Evolutionary conservation across 202 grass and related monocot genomes (phyloP).

Genomic region (Carex sylvatica): DNA sequence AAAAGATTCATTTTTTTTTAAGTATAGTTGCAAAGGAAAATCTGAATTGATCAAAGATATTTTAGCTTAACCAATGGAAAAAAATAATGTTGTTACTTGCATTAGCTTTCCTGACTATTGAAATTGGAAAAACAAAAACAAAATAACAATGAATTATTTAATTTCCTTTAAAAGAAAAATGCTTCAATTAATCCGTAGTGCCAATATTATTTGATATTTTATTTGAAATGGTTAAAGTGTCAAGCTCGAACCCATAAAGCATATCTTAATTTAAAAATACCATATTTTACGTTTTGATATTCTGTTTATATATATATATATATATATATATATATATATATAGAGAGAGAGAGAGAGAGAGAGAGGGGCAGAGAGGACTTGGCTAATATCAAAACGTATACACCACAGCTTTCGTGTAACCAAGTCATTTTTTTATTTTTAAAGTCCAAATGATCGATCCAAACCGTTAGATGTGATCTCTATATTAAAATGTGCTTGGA

Average conservation of each 20-base stretch:
- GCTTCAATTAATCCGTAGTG: not conserved
- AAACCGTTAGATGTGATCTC: too few relatives aligned
- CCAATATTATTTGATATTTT: not conserved
- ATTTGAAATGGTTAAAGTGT: not conserved
- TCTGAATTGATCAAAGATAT: not conserved
- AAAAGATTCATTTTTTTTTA: not conserved
- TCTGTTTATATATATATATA: not conserved
- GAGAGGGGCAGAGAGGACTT: too few relatives aligned
- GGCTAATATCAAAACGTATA: too few relatives aligned
- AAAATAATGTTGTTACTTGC: not conserved
- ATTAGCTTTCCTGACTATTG: not conserved
- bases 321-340: too few relatives aligned
- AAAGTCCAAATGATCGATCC: too few relatives aligned
- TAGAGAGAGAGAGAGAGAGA: too few relatives aligned
- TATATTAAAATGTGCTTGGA: too few relatives aligned
- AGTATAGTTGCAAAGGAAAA: not conserved
- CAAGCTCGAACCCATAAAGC: not conserved
- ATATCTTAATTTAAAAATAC: not conserved
- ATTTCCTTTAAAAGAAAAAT: not conserved
- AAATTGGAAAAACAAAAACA: not conserved
- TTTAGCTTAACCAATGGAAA: not conserved
- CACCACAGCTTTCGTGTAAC: too few relatives aligned
- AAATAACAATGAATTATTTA: not conserved
- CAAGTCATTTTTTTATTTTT: too few relatives aligned
- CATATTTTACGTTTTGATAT: not conserved